A percentile compares a stretch with the other conserved stretches of the same genome.
These are phyloP conservation scores for Priceomyces castillae DNA, from an alignment of 805 yeast genomes.

Conservation along the genomic window DNA sequence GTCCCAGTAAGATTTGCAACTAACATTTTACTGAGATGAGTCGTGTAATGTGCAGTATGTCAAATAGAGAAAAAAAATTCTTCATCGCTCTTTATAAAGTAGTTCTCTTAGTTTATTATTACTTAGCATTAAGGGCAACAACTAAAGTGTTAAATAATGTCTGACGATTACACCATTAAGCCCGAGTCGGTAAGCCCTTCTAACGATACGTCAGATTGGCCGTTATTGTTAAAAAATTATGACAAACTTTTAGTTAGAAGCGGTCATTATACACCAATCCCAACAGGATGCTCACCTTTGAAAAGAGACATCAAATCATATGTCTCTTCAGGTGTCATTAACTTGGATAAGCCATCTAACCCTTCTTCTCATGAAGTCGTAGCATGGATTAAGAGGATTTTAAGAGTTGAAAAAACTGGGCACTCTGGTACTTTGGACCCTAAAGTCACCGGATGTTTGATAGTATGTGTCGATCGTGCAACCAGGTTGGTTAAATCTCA, in stretches of 20 bases:
- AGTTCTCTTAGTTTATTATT: neutral
- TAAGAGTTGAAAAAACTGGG: conserved; percentile 96
- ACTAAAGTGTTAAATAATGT: conserved; percentile 38
- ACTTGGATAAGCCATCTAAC: conserved; percentile 96
- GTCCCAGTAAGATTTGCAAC: no score
- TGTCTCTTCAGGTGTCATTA: conserved; percentile 92
- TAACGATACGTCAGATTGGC: conserved; percentile 92
- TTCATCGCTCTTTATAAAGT: neutral
- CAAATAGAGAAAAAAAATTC: neutral
- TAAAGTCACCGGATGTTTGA: conserved; percentile 96
- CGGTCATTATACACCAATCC: conserved; percentile 97
- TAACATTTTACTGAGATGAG: conserved; percentile 1
- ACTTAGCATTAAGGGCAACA: neutral
- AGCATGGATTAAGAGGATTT: conserved; percentile 96
- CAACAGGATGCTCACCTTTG: conserved; percentile 91
- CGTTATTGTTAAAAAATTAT: conserved; percentile 86
- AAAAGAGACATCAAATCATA: conserved; percentile 91
- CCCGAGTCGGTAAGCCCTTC: conserved; percentile 80
- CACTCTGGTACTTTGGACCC: conserved; percentile 99
- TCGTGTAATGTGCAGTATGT: conserved; percentile 1
- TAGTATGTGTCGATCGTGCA: conserved; percentile 97
- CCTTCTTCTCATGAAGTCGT: conserved; percentile 99
- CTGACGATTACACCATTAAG: conserved; percentile 76
- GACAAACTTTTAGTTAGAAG: conserved; percentile 93
- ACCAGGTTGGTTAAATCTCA: conserved; percentile 97